Base-by-base conservation (phyloP, 2,329 filamentous ascomycete genomes). In the Paraphaeosphaeria minitans region DNA sequence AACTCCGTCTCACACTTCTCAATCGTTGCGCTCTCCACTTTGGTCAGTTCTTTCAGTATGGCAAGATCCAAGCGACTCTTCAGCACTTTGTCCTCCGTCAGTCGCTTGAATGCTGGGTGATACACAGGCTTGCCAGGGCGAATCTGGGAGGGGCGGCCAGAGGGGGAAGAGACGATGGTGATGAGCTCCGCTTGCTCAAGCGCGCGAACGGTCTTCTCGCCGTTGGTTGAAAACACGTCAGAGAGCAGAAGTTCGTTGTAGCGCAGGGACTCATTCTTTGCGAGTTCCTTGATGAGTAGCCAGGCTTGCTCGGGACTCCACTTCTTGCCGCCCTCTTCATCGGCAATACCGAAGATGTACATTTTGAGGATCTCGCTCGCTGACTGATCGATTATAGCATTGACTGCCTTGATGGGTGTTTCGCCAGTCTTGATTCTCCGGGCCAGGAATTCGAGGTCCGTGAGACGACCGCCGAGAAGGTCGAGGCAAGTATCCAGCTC, bases 381-480 rank as follows among this genome's bases (percentile, higher is more conserved):
- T 19, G 90, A 90, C 72, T 97, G 92, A 55, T 92, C 88, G 55
- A 97, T 90, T 62, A 99, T 98, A 64, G 97, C 93, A 22, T 87
- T 82, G 2, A 97, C 89, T 2, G 95, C 95, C 66, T 89, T 84
- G 63, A 84, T 85, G 0, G 95, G 95, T 2, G 85, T 89, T 75
- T 97, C 93, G 16, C 95, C 94, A 0, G 90, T 87, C 77, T 92
- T 92, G 67, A 99, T 90, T 19, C 95, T 86, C 37, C 94, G 87
- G n/a, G 93, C 90, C 45, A 99, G 86, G 71, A 95, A 96, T 73
- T 98, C 94, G 21, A 99, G 87, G 71, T 99, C 95, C 0, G 93
- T 97, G n/a, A 99, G 84, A 3, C 95, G 91, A 1, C 95, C 95
- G 22, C 95, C 95, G 1, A 99, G 84, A 0, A 88, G 85, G 29